Percentiles rank a stretch among this genome's conserved stretches.
These are phyloP conservation scores for Saccharomycodes ludwigii DNA, from an alignment of 805 yeast genomes.

Conservation along the genomic window DNA sequence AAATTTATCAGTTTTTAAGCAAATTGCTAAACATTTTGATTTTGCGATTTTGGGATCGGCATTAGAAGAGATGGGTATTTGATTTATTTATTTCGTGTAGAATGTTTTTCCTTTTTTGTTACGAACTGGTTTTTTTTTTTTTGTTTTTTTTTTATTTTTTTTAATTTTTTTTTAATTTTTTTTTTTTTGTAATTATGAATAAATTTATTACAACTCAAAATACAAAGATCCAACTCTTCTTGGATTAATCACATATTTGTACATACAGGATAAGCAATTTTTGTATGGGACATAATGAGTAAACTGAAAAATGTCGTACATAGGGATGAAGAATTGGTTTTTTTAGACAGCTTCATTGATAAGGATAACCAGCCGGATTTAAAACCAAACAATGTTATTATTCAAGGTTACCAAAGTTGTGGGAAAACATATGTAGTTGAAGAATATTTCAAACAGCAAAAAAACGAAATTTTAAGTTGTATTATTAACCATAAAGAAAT, in stretches of 20 bases:
- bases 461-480: slow-evolving; percentile 9
- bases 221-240: too few relatives aligned
- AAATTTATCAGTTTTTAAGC: slow-evolving; percentile 36
- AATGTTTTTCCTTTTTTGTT: neutral
- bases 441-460: slow-evolving; percentile 9
- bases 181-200: too few relatives aligned
- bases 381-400: slow-evolving; percentile 15
- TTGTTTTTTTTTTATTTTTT: neutral
- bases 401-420: slow-evolving; percentile 20
- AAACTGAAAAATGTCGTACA: too few relatives aligned
- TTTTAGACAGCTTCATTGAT: slow-evolving; percentile 13
- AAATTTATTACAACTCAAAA: too few relatives aligned
- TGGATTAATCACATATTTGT: too few relatives aligned
- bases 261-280: too few relatives aligned
- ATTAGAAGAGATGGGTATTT: slow-evolving; percentile 3
- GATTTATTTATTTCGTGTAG: neutral
- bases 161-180: neutral
- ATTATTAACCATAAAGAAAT: slow-evolving; percentile 19
- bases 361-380: slow-evolving; percentile 9
- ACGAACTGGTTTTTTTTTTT: neutral
- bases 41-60: slow-evolving; percentile 38
- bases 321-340: slow-evolving; percentile 16
- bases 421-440: slow-evolving; percentile 19
- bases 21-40: slow-evolving; percentile 48
- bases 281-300: too few relatives aligned